Percentiles rank a stretch among this genome's conserved stretches.
phyloP scores from a whole-genome alignment of 106 monocot species.

The Dioscorea dumetorum region DNA sequence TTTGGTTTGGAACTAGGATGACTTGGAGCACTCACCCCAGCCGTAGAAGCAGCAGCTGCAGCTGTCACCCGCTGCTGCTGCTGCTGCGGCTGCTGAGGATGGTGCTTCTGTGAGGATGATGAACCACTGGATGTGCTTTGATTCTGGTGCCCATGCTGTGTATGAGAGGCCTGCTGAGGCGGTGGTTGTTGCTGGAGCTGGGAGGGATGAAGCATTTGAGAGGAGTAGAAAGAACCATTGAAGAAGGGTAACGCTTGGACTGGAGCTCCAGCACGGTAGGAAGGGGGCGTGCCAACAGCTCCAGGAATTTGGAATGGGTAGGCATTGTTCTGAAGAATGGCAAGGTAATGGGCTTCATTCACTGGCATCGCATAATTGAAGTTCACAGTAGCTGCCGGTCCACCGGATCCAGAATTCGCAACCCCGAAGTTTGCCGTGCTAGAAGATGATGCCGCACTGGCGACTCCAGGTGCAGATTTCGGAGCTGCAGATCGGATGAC shows the following conservation, averaged over 20 bases:
- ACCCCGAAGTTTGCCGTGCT: constrained; percentile 13
- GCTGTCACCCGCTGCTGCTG: constrained; percentile 12
- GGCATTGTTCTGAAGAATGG: constrained; percentile 74
- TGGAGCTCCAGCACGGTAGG: constrained; percentile 43
- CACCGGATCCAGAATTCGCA: constrained; percentile 16
- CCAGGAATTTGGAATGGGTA: constrained; percentile 79
- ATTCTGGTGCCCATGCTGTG: constrained; percentile 42
- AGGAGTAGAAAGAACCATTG: constrained; percentile 67
- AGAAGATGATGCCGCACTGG: constrained; percentile 24
- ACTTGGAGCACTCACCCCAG: constrained; percentile 16
- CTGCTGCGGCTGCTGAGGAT: constrained; percentile 24
- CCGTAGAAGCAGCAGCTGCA: background rate
- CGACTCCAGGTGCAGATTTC: constrained; percentile 15
- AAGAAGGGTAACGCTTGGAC: constrained; percentile 73
- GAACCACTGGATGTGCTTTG: constrained; percentile 56
- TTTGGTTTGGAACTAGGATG: constrained; percentile 19
- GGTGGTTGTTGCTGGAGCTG: constrained; percentile 32
- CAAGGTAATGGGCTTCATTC: constrained; percentile 65
- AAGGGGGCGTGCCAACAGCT: constrained; percentile 38
- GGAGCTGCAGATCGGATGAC: constrained; percentile 15
- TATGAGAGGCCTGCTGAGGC: constrained; percentile 13
- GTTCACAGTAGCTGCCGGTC: constrained; percentile 31
- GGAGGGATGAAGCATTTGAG: constrained; percentile 69
- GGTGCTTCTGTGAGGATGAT: constrained; percentile 58
- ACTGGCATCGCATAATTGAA: constrained; percentile 67